Base-by-base conservation (phyloP, 2,329 filamentous ascomycete species). In the Trichoderma atroviride region DNA sequence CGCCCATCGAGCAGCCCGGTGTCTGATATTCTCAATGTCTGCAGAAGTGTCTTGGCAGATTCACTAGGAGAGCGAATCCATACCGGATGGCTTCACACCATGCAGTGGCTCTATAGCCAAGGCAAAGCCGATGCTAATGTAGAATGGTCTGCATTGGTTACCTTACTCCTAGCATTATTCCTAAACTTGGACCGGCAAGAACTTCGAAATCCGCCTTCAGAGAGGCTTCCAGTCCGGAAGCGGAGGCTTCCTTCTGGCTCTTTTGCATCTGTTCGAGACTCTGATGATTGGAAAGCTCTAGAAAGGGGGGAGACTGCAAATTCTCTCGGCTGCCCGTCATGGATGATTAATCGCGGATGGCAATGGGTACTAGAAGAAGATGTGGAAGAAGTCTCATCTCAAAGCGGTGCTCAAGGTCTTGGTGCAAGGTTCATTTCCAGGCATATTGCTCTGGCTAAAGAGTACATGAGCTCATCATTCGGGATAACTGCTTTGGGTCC, bases 31-130 rank as follows among this genome's bases (percentile, higher is more conserved):
- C 80, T 94, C 10, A 83, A 87, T 37, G 81, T 88, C 19, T 91
- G 90, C 75, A 86, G 86, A 69, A 89, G 90, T 72, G 85, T 91
- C 40, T 77, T 94, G 33, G 87, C 88, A 7, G 82, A 87, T 24
- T 82, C 84, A 0, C 83, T 86, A 52, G 87, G 80, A 70, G 90
- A 83, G 81, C 91, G 83, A 31, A 80, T 93, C 11, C 80, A 92
- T 69, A 85, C 89, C 11, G 88, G 86, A 2, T 94, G 92, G 91
- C 92, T 91, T 86, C 89, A 92, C 75, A 84, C 88, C 24, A 86
- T 91, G 79, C 87, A 88, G 71, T 95, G 92, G 92, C 81, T 92
- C 52, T 81, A 81, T 35, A 75, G 79, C 13, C 84, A 85, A 68
- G 81, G 84, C 4, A 79, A 84, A 4, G 76, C 81, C 9, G 76